phyloP scores from a whole-genome alignment of 768 basidiomycete species.

The Polyporus arcularius region DNA sequence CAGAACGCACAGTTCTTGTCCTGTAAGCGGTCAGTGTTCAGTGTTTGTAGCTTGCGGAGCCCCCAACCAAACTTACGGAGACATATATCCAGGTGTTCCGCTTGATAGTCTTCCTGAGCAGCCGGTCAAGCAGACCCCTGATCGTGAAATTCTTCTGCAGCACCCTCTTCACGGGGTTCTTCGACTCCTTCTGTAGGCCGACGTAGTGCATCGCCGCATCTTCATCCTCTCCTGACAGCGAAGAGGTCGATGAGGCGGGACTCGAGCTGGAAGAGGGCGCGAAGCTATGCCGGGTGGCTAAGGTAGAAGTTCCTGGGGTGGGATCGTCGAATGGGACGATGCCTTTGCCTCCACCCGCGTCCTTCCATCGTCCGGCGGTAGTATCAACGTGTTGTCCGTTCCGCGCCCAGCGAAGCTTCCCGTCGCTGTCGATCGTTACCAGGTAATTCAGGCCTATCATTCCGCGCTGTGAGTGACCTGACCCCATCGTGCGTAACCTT shows the following conservation, averaged over 20 bases:
- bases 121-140: slow-evolving; percentile 50
- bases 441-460: slow-evolving; percentile 63
- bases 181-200: slow-evolving; percentile 32
- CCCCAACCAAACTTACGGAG: slow-evolving; percentile 38
- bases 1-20: slow-evolving; percentile 51
- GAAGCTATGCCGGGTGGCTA: slow-evolving; percentile 16
- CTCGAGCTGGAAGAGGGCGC: slow-evolving; percentile 13
- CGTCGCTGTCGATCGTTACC: slow-evolving; percentile 53
- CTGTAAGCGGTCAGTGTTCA: slow-evolving; percentile 29
- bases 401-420: slow-evolving; percentile 58
- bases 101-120: slow-evolving; percentile 59
- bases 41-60: background rate
- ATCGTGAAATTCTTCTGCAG: slow-evolving; percentile 49
- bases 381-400: slow-evolving; percentile 63
- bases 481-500: background rate
- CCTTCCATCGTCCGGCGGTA: slow-evolving; percentile 61
- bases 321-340: slow-evolving; percentile 40
- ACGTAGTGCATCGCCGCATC: slow-evolving; percentile 47
- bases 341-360: slow-evolving; percentile 56
- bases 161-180: slow-evolving; percentile 39
- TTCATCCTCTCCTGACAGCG: slow-evolving; percentile 20
- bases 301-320: slow-evolving; percentile 16
- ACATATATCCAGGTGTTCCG: slow-evolving; percentile 73
- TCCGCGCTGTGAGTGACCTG: background rate
- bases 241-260: slow-evolving; percentile 18